These are phyloP conservation scores for Moricandia moricandioides DNA, from an alignment of 345 rosid genomes.

Conservation along the genomic window DNA sequence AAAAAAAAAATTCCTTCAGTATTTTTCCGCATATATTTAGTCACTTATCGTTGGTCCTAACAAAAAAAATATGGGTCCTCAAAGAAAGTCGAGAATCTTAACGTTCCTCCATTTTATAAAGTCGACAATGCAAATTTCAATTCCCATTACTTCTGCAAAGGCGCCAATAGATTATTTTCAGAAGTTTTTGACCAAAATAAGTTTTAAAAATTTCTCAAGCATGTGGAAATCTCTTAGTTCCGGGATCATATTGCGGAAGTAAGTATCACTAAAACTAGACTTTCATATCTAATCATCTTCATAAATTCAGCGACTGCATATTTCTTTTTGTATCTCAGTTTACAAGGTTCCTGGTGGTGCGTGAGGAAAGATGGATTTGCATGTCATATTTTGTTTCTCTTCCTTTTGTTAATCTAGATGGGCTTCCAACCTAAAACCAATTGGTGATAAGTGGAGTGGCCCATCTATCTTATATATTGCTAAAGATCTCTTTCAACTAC, in stretches of 20 bases:
- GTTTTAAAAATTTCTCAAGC: not conserved
- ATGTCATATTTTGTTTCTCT: not conserved
- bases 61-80: too few relatives aligned
- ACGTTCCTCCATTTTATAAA: too few relatives aligned
- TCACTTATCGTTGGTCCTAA: too few relatives aligned
- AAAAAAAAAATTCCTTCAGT: too few relatives aligned
- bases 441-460: too few relatives aligned
- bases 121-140: too few relatives aligned
- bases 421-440: too few relatives aligned
- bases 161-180: not conserved
- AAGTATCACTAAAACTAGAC: not conserved
- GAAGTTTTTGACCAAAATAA: not conserved
- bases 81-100: too few relatives aligned
- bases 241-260: slow-evolving; percentile 8
- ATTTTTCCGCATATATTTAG: too few relatives aligned
- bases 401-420: too few relatives aligned
- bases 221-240: slow-evolving; percentile 4
- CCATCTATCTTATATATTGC: too few relatives aligned
- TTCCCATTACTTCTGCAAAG: not conserved
- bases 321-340: not conserved
- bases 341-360: not conserved
- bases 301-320: not conserved
- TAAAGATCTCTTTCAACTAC: too few relatives aligned
- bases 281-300: not conserved
- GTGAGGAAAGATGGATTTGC: not conserved